Base-by-base conservation (phyloP, 1,284 basidiomycete genomes). In the Taiwanofungus camphoratus region DNA sequence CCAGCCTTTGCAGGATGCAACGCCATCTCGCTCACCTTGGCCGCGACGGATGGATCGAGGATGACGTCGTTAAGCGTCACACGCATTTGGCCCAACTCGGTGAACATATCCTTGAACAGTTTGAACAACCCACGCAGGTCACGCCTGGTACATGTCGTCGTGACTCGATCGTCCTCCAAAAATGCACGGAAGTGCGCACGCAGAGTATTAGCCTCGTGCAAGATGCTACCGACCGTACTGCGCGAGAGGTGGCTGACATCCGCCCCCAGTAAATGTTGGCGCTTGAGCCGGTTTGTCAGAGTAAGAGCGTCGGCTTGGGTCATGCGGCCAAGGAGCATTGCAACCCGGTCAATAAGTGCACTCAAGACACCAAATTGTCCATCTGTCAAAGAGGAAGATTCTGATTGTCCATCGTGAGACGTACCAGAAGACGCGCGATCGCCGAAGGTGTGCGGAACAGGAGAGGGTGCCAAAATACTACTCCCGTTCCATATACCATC, bases 211-310 rank as follows among this genome's bases (percentile, higher is more conserved):
- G 83, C 71, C 44, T 99, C 94, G 26, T 72, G 66, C 13, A 92
- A 61, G 39, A 98, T 83, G 31, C 76, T 74, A 45, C 79, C 77
- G 45, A 98, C 74, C 0, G 92, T 97, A 16, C 78, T 80, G 30
- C 86, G 82, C 0, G 93, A 94, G 13, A 98, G 72, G 57, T 97
- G 90, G 12, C 82, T 79, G 15, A 98, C 77, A 55, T 98, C 94
- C 2, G 88, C 84, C 44, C 79, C 85, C 0, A 76, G 66, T 2
- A 98, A 73, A 56, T 94, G 80, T 53, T 98, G 95, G 36, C 92
- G 84, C 64, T 93, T 95, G 33, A 99, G 71, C 12, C 95, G 82
- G 46, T 87, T 87, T 33, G 89, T 89, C 30, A 99, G 72, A 0
- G 92, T 93, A 21, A 87, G 73, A 1, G 94, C 84, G 54, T 99